A percentile compares a stretch with the other conserved stretches of the same genome.
Conservation (phyloP, 176 grass and related monocot genomes). For the Musa troglodytarum region DNA sequence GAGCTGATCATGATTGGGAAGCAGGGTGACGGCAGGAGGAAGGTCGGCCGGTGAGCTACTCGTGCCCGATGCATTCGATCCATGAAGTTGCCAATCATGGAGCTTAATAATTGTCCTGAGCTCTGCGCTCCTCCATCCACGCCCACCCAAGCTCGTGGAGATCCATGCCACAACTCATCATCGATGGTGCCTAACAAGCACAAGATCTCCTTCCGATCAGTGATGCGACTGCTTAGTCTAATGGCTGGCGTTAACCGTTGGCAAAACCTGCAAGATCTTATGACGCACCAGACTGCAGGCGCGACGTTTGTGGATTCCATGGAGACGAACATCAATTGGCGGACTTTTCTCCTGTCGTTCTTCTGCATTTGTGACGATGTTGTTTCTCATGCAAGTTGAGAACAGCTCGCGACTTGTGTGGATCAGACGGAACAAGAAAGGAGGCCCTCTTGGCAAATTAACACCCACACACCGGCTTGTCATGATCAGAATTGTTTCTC, state of each 20-base stretch:
- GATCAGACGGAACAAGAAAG: no score
- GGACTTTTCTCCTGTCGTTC: no score
- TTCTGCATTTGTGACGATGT: no score
- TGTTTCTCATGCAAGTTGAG: no score
- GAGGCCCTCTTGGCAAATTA: neutral
- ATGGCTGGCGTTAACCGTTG: no score
- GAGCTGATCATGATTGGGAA: neutral
- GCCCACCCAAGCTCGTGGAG: slow-evolving; percentile 10
- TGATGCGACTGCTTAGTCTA: no score
- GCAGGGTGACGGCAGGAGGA: neutral
- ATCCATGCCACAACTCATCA: slow-evolving; percentile 11
- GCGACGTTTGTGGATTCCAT: no score
- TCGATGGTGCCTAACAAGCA: neutral
- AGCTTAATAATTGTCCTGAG: slow-evolving; percentile 30
- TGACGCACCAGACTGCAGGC: no score
- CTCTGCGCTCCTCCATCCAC: slow-evolving; percentile 21
- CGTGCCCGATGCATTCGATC: neutral
- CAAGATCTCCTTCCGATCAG: neutral
- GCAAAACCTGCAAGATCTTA: no score
- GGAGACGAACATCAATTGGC: no score
- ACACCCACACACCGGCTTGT: neutral
- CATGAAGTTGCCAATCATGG: slow-evolving; percentile 31
- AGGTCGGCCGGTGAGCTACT: neutral
- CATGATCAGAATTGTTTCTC: neutral
- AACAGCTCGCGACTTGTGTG: no score